Base-by-base conservation (phyloP, 306 rosid genomes). In the Malus fusca region DNA sequence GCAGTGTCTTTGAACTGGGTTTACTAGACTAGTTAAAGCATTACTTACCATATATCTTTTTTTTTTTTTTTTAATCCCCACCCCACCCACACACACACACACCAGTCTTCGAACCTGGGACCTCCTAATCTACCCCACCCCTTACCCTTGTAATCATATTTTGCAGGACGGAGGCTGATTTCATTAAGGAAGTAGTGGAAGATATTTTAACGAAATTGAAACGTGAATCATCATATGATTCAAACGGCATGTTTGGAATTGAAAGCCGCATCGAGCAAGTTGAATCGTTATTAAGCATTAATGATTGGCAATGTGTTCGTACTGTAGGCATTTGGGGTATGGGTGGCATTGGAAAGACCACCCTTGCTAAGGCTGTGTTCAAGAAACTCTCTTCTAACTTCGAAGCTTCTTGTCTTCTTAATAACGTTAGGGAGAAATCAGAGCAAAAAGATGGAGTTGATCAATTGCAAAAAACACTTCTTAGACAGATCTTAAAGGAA, bases 261-360 rank as follows among this genome's bases (percentile, higher is more conserved):
- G 4, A 30, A 3, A 30, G 31, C 1, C 69, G 64, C 0, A 21
- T 78, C 6, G 35, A 63, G 23, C 1, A 60, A 69, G 4, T 82
- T 4, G 51, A 67, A 5, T 60, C 56, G 3, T 68, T 64, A 44
- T 13, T 82, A 19, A 26, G 71, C 26, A 26, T 14, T 40, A 2
- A 40, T 6, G 74, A 33, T 1, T 44, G 75, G 1, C 51, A 2
- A 18, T 66, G 23, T 42, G 56, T 67, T 14, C n/a, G 74, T 0
- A 30, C 21, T 8, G 35, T 82, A 10, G 82, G 79, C 5, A 56
- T 82, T 46, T 73, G 85, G 82, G 85, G 85, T 9, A 78, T 74
- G 70, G 81, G 71, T 6, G 76, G 71, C 9, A 60, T 77, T 56
- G 62, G 62, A 26, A 56, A 56, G 62, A n/a, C 62, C 28, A n/a